Base-by-base conservation (phyloP, 192 early-diverging fungal species). In the Umbelopsis ramanniana region DNA sequence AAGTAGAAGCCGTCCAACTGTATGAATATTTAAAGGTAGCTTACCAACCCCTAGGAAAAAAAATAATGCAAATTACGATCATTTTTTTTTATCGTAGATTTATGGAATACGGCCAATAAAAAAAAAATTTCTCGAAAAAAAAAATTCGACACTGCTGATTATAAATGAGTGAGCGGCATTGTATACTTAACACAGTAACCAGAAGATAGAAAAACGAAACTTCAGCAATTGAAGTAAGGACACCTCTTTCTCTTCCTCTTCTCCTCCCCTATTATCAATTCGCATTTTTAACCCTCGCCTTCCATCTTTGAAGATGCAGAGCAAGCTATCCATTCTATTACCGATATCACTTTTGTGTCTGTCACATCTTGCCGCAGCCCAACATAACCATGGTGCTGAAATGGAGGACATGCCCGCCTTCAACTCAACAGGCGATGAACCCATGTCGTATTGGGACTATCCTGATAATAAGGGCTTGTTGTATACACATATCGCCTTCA, bases 401-500 rank as follows among this genome's bases (percentile, higher is more conserved):
- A 68, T 69, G 45, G 46, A 60, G 50, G 63, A 35, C 15, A 11
- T 70, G 9, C 78, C 78, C 48, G 55, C 73, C 9, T 79, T 79
- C 24, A 79, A 79, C 60, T 22, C 73, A 15, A 79, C 73, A 6
- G 78, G 78, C 2, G 70, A 74, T 10, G 78, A 79, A 9, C 74
- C 78, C 26, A 75, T 79, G 74, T 75, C 74, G 15, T 79, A 79
- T 72, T 66, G 74, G 22, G 46, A 72, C 15, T 70, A 43, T 8
- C 68, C 73, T 37, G 74, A 75, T 4, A 54, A 75, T 19, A 75
- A 75, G 66, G 68, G 55, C 6, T 72, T 72, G 24, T 72, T 79
- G 19, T 75, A 75, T 52, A 33, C 55, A 35, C 78, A 79, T 29
- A 74, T 79, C 14, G 21, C 47, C n/a, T 73, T 79, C 21, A 79